Conservation (phyloP, 164 flowering plant genomes). For the Paratinospora sagittata region DNA sequence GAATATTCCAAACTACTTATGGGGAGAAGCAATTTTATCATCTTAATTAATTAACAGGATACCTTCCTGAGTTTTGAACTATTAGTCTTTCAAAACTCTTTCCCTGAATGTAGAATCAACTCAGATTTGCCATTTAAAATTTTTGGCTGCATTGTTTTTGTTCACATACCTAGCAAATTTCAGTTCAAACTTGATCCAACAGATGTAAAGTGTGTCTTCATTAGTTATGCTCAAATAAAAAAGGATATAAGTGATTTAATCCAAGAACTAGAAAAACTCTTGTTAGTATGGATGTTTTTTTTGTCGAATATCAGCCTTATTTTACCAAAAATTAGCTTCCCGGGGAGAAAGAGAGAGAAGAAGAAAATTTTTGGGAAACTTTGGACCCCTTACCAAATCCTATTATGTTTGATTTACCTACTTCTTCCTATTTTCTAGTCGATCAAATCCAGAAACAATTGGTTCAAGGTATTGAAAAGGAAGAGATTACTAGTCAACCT, state of each 20-base stretch:
- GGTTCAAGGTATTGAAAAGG: too few species aligned
- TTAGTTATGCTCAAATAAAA: constrained; percentile 1
- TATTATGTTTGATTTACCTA: too few species aligned
- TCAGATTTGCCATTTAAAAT: too few species aligned
- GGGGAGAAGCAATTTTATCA: not conserved
- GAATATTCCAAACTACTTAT: constrained; percentile 1
- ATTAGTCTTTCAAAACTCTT: not conserved
- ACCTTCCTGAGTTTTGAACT: not conserved
- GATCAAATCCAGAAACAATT: too few species aligned
- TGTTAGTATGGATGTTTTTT: constrained; percentile 5
- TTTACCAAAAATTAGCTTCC: too few species aligned
- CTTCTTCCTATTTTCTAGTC: too few species aligned
- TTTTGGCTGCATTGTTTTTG: too few species aligned
- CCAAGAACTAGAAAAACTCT: not conserved
- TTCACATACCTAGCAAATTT: not conserved
- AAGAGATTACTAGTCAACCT: not conserved
- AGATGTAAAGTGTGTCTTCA: not conserved
- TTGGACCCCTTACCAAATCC: not conserved
- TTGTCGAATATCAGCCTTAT: not conserved
- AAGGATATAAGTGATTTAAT: not conserved
- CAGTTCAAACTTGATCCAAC: not conserved
- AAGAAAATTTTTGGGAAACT: not conserved
- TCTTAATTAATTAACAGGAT: not conserved
- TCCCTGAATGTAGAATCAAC: not conserved
- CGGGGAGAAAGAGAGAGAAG: not conserved